phyloP scores from a whole-genome alignment of 305 asterid species.

The Fraxinus velutina region DNA sequence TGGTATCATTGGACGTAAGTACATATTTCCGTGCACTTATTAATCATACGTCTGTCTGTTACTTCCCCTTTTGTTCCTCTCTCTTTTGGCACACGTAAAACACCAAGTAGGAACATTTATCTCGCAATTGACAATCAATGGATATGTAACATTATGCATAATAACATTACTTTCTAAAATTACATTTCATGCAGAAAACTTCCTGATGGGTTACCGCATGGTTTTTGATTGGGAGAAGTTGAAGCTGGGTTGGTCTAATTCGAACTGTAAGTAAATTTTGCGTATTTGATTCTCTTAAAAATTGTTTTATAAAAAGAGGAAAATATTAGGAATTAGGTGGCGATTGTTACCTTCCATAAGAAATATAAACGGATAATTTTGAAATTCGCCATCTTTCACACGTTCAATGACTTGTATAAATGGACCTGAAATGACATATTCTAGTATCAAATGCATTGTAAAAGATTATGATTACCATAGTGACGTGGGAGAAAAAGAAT shows the following conservation, averaged over 20 bases:
- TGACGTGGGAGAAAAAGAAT: background rate
- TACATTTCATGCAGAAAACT: slow-evolving; percentile 48
- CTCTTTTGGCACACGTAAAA: background rate
- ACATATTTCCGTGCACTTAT: slow-evolving; percentile 6
- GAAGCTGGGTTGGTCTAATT: slow-evolving; percentile 76
- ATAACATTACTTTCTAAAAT: background rate
- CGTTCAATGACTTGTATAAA: background rate
- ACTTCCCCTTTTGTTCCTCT: background rate
- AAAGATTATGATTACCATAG: background rate
- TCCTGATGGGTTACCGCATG: slow-evolving; percentile 69
- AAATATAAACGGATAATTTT: background rate
- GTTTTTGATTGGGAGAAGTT: slow-evolving; percentile 74
- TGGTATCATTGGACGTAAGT: slow-evolving; percentile 82
- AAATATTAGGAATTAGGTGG: background rate
- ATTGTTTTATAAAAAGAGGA: background rate
- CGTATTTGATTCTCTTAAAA: background rate
- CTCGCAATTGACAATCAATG: background rate
- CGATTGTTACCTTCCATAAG: background rate
- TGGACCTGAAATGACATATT: background rate
- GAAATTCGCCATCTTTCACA: background rate
- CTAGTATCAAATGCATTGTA: background rate
- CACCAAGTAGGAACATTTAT: background rate
- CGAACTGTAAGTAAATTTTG: slow-evolving; percentile 59
- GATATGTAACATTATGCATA: background rate
- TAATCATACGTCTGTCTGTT: background rate